Conservation (phyloP, 352 stramenopile genomes). For the Blastocystis sp. region DNA sequence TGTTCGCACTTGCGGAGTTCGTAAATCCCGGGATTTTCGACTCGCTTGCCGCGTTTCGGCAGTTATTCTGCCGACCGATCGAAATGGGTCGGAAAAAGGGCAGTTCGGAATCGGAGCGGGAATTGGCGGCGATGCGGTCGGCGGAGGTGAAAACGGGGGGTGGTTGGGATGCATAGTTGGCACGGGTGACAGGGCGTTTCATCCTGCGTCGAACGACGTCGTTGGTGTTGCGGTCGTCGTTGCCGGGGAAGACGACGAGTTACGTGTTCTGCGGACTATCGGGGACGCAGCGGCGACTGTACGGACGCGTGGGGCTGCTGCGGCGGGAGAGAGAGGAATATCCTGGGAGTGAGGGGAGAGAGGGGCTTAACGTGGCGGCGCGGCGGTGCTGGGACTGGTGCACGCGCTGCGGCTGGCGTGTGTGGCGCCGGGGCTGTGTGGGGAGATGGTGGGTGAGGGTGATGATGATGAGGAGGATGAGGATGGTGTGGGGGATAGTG, state of each 20-base stretch:
- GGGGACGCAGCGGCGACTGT: neutral
- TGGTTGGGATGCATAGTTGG: neutral
- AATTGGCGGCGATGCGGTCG: constrained; percentile 17
- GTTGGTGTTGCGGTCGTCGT: neutral
- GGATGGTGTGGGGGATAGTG: too few relatives aligned
- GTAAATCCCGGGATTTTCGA: constrained; percentile 64
- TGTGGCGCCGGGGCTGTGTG: neutral
- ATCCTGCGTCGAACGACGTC: constrained; percentile 58
- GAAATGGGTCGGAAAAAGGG: constrained; percentile 26
- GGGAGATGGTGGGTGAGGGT: neutral
- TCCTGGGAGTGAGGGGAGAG: neutral
- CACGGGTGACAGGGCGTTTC: constrained; percentile 33
- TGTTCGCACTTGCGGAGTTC: constrained; percentile 67
- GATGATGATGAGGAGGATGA: too few relatives aligned
- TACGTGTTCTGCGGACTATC: constrained; percentile 55
- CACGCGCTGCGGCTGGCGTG: neutral
- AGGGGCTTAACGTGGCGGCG: too few relatives aligned
- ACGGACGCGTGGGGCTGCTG: neutral
- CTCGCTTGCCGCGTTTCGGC: constrained; percentile 63
- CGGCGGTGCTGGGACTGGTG: neutral
- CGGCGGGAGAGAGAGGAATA: neutral
- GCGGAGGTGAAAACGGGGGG: neutral
- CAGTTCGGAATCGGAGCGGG: neutral
- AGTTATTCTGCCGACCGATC: constrained; percentile 65
- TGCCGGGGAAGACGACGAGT: constrained; percentile 57